Percentiles rank a stretch among this genome's conserved stretches.
Evolutionary conservation across 495 filamentous ascomycete species (phyloP).

Genomic region (Barbatosphaeria neglecta): DNA sequence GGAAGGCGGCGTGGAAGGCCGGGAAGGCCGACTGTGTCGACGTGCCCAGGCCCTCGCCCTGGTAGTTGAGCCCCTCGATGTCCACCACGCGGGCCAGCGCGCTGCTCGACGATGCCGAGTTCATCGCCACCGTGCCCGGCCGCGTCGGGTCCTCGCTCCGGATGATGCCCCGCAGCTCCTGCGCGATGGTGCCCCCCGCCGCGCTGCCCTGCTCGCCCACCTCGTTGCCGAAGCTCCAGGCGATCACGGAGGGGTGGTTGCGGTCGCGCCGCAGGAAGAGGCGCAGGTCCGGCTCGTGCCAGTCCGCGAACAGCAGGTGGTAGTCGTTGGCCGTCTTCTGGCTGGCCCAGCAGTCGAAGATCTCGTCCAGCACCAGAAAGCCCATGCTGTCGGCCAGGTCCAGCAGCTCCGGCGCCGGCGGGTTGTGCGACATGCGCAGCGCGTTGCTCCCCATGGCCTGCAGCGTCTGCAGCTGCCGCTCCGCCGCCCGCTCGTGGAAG

Average conservation of each 20-base stretch:
- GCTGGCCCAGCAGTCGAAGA: slow-evolving; percentile 34
- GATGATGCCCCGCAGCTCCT: slow-evolving; percentile 22
- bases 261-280: slow-evolving; percentile 34
- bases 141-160: slow-evolving; percentile 29
- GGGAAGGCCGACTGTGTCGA: slow-evolving; percentile 18
- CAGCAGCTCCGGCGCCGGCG: slow-evolving; percentile 41
- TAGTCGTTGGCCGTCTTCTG: slow-evolving; percentile 34
- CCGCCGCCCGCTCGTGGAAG: slow-evolving; percentile 31
- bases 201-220: slow-evolving; percentile 24
- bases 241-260: slow-evolving; percentile 39
- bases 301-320: slow-evolving; percentile 33
- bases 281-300: slow-evolving; percentile 37
- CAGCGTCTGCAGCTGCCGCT: slow-evolving; percentile 32
- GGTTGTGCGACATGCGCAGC: slow-evolving; percentile 39
- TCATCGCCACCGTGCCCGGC: slow-evolving; percentile 26
- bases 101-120: slow-evolving; percentile 17
- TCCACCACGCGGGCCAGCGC: slow-evolving; percentile 25
- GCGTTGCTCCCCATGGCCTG: slow-evolving; percentile 38
- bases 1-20: slow-evolving; percentile 25
- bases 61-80: slow-evolving; percentile 37
- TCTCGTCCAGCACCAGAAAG: slow-evolving; percentile 43
- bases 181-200: slow-evolving; percentile 14
- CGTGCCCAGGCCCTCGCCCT: slow-evolving; percentile 32
- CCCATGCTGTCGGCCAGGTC: slow-evolving; percentile 46
- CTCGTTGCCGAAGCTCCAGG: slow-evolving; percentile 39